Percentiles rank a stretch among this genome's conserved stretches.
Conservation (phyloP, 495 filamentous ascomycete genomes). For the Lichenothelia convexa region DNA sequence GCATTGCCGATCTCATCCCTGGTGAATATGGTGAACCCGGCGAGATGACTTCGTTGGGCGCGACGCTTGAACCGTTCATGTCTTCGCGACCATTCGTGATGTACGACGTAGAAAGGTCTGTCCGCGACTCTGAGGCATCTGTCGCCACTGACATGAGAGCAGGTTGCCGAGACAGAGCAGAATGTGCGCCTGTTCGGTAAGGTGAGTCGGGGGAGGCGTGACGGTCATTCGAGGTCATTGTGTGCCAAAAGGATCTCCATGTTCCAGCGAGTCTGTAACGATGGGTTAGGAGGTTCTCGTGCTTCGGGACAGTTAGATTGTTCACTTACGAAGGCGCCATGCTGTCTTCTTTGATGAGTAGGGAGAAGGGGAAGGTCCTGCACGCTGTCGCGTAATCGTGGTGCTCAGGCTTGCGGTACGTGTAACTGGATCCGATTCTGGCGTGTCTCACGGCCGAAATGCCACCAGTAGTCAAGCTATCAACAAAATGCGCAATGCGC, state of each 20-base stretch:
- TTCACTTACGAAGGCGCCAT: neutral
- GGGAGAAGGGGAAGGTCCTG: too few species aligned
- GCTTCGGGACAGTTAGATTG: neutral
- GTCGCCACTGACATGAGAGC: conserved; percentile 26
- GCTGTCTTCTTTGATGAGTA: too few species aligned
- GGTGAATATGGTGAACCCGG: conserved; percentile 64
- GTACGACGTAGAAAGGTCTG: conserved; percentile 51
- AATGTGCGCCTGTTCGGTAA: conserved; percentile 21
- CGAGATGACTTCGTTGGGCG: conserved; percentile 38
- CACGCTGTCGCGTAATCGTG: too few species aligned
- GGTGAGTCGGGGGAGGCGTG: conserved; percentile 27
- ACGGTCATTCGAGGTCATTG: conserved; percentile 53
- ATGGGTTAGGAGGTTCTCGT: neutral
- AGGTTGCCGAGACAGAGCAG: conserved; percentile 22
- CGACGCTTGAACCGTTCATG: conserved; percentile 37
- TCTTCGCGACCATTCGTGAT: conserved; percentile 47
- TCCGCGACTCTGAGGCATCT: conserved; percentile 44
- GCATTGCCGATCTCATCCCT: conserved; percentile 59
- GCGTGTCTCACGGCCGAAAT: too few species aligned
- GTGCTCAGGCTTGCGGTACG: too few species aligned
- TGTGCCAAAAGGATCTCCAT: conserved; percentile 83
- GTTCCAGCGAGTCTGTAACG: conserved; percentile 35
- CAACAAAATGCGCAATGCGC: too few species aligned
- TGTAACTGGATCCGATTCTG: too few species aligned
- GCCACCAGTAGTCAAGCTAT: too few species aligned